A percentile compares a stretch with the other conserved stretches of the same genome.
phyloP scores from a whole-genome alignment of 2,329 filamentous ascomycete species.

The Capronia epimyces region DNA sequence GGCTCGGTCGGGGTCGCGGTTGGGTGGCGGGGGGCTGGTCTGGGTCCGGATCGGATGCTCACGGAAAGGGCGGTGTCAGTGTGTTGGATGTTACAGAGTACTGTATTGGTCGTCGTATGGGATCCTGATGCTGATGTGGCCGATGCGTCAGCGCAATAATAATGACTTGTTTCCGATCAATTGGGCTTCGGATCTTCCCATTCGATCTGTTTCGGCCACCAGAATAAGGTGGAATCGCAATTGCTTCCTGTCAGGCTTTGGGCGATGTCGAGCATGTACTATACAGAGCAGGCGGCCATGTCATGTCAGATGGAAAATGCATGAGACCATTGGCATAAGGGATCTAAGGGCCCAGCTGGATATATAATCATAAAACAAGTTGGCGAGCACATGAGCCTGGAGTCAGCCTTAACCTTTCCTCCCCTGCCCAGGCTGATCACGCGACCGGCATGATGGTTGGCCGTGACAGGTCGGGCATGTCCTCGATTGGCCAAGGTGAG shows the following conservation, averaged over 20 bases:
- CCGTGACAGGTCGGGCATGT: too few species aligned
- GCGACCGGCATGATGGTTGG: too few species aligned
- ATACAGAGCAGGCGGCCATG: slow-evolving; percentile 8
- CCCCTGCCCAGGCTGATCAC: too few species aligned
- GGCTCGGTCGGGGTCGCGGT: slow-evolving; percentile 6
- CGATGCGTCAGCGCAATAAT: slow-evolving; percentile 17
- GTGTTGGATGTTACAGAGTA: too few species aligned
- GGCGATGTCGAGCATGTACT: slow-evolving; percentile 1
- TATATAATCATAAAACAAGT: background rate
- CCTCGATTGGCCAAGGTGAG: too few species aligned
- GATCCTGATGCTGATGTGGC: slow-evolving; percentile 18
- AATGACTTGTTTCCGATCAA: background rate
- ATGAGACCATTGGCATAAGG: slow-evolving; percentile 4
- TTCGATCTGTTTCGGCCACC: background rate
- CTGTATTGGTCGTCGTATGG: background rate
- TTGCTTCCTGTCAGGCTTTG: background rate
- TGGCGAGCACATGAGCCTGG: background rate
- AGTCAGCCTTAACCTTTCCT: too few species aligned
- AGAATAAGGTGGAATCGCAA: slow-evolving; percentile 2
- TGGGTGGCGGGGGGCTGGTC: slow-evolving; percentile 20
- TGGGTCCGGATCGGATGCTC: slow-evolving; percentile 17
- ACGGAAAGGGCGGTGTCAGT: slow-evolving; percentile 15
- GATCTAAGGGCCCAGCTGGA: background rate
- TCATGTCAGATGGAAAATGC: slow-evolving; percentile 18
- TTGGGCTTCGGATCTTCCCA: background rate